Percentiles rank a stretch among this genome's conserved stretches.
Evolutionary conservation across 2,329 filamentous ascomycete genomes (phyloP).

Genomic region (Daldinia sp.): DNA sequence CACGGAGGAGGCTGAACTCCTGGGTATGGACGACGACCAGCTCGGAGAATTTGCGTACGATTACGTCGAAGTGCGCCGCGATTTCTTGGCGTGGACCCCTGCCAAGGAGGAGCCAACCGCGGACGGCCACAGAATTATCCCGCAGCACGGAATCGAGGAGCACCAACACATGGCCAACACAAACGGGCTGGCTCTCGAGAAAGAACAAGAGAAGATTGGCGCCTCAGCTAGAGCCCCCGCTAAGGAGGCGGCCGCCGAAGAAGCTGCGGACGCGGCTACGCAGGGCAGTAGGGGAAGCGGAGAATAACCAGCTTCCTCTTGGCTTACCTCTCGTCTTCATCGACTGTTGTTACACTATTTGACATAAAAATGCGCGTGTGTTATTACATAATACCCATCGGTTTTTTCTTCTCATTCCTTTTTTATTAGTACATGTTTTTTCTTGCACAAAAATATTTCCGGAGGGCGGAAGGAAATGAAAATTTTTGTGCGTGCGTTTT

Average conservation of each 20-base stretch:
- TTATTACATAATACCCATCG: slow-evolving; percentile 37
- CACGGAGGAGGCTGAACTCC: slow-evolving; percentile 83
- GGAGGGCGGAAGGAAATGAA: neutral
- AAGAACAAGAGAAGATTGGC: slow-evolving; percentile 52
- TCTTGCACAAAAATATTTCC: neutral
- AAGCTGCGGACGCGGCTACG: slow-evolving; percentile 31
- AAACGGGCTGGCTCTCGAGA: slow-evolving; percentile 60
- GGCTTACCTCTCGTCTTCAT: neutral
- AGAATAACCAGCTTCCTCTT: neutral
- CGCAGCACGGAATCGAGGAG: slow-evolving; percentile 78
- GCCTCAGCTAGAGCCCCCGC: slow-evolving; percentile 47
- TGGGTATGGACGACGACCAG: slow-evolving; percentile 91
- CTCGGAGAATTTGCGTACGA: slow-evolving; percentile 92
- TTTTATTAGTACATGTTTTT: no score
- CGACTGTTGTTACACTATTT: slow-evolving; percentile 9
- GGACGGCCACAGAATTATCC: slow-evolving; percentile 69
- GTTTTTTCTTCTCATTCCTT: slow-evolving; percentile 4
- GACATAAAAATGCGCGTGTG: slow-evolving; percentile 8
- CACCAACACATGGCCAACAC: slow-evolving; percentile 75
- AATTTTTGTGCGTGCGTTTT: neutral
- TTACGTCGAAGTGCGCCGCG: slow-evolving; percentile 88
- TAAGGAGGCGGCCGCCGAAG: slow-evolving; percentile 37
- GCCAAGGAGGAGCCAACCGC: slow-evolving; percentile 73
- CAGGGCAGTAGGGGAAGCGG: slow-evolving; percentile 17
- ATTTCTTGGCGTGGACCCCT: slow-evolving; percentile 90